These are phyloP conservation scores for Kodamaea alishanica DNA, from an alignment of 1,139 yeast species.

Conservation along the genomic window DNA sequence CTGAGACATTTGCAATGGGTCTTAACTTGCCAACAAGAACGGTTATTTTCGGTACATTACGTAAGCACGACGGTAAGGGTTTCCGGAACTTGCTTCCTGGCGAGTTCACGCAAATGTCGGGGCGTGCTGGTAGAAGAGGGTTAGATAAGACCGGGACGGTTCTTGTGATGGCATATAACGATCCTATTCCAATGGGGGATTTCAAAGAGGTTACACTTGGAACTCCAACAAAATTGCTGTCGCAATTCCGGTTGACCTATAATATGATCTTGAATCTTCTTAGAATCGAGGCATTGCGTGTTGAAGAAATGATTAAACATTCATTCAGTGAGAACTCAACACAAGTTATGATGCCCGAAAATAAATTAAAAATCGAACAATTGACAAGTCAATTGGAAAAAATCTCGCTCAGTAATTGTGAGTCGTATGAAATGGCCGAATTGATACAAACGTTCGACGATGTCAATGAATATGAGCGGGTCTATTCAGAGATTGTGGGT, in stretches of 20 bases:
- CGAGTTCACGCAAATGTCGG: constrained; percentile 98
- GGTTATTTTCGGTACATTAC: constrained; percentile 78
- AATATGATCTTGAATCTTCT: constrained; percentile 90
- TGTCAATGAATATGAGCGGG: constrained; percentile 42
- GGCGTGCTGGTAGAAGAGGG: constrained; percentile 98
- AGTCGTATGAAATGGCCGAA: constrained; percentile 33
- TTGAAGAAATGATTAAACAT: constrained; percentile 96
- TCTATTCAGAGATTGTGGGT: constrained; percentile 44
- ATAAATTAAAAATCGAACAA: constrained; percentile 59
- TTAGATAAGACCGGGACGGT: constrained; percentile 92
- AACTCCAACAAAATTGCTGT: constrained; percentile 79
- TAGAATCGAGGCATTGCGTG: constrained; percentile 89
- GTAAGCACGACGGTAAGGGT: constrained; percentile 86
- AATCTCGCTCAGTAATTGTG: constrained; percentile 36
- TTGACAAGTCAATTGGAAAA: constrained; percentile 46
- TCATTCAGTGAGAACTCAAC: constrained; percentile 90
- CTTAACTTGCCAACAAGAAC: constrained; percentile 95
- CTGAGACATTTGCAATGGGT: constrained; percentile 99
- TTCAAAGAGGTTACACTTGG: constrained; percentile 84
- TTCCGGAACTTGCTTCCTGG: constrained; percentile 87
- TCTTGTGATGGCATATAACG: constrained; percentile 83
- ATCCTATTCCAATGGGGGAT: constrained; percentile 57
- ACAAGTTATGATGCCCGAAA: constrained; percentile 84
- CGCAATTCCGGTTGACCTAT: constrained; percentile 91
- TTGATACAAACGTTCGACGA: constrained; percentile 45